Evolutionary conservation across 2,329 filamentous ascomycete genomes (phyloP), one percentile per base, ranked within the genome.

Genomic region (Fusarium nelsonii): DNA sequence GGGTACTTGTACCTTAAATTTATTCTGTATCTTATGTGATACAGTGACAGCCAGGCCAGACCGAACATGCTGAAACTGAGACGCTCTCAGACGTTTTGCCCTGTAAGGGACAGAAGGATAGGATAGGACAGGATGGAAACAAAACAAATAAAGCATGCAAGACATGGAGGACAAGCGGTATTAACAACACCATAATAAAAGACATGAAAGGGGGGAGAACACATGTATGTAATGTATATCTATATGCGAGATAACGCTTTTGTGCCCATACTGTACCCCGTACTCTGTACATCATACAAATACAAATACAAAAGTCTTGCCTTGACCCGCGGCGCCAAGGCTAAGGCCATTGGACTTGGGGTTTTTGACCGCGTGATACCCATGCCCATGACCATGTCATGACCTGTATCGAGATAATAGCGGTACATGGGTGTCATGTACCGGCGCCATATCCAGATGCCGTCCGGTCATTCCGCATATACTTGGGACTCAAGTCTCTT

Each of bases 21-120:
- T 50, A 14, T n/a, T 28, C 30, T 15, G 46, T 15, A 51, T 51
- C 14, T 18, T 51, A 39, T 40, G 12, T 41, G 49, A 63, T 63
- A 43, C 58, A 37, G 39, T 49, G 30, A 30, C 51, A 46, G 20
- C 8, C 37, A 34, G 41, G 20, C 40, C 58, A 49, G 20, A 44
- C 36, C 28, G 50, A 18, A 51, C 23, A 40, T 26, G 58, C 63
- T 67, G 63, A 67, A 67, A 53, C 64, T 41, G 48, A 67, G 63
- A 63, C 64, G 34, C 46, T 46, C 58, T 53, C 63, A 58, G 57
- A 67, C 56, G 43, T 30, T 65, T 60, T 16, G 6, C 43, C 46
- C 20, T 39, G 16, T 16, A 37, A 60, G 54, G 49, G 55, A 33
- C 28, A 26, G 18, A 14, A 41, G 20, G 18, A 30, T 18, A 41